Percentiles rank a stretch among this genome's conserved stretches.
phyloP scores from a whole-genome alignment of 1,139 yeast genomes.

The Scheffersomyces lignicola region DNA sequence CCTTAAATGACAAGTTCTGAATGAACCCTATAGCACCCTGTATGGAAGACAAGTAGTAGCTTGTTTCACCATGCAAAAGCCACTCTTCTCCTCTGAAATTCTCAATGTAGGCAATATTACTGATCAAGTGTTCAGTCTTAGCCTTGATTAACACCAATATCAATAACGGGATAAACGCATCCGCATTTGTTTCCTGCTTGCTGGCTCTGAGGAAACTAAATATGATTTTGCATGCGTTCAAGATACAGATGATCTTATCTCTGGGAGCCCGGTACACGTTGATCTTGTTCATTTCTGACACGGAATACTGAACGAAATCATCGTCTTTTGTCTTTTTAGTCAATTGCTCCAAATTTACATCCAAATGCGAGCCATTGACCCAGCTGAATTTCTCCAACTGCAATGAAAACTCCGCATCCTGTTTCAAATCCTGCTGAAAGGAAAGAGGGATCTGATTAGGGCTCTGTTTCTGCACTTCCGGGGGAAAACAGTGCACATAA shows the following conservation, averaged over 20 bases:
- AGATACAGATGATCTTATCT: conserved; percentile 86
- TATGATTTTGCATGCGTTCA: conserved; percentile 90
- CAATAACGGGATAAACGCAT: conserved; percentile 83
- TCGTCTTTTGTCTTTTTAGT: conserved; percentile 26
- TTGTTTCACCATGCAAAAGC: conserved; percentile 76
- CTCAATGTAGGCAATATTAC: conserved; percentile 83
- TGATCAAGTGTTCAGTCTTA: conserved; percentile 57
- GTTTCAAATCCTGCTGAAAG: conserved; percentile 51
- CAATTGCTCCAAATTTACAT: conserved; percentile 52
- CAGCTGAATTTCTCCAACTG: conserved; percentile 71
- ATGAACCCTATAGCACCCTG: conserved; percentile 84
- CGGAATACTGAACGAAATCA: conserved; percentile 67
- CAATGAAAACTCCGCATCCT: conserved; percentile 56
- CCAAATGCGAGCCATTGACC: conserved; percentile 79
- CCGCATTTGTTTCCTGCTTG: conserved; percentile 80
- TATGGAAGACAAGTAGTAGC: conserved; percentile 82
- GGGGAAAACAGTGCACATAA: conserved; percentile 78
- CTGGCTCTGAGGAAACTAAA: conserved; percentile 79
- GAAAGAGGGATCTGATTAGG: conserved; percentile 42
- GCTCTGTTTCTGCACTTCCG: conserved; percentile 52
- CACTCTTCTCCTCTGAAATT: conserved; percentile 75
- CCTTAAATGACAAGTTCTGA: conserved; percentile 54
- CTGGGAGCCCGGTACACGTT: conserved; percentile 89
- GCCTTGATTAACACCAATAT: conserved; percentile 79
- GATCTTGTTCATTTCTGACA: conserved; percentile 70